phyloP scores from a whole-genome alignment of 2,329 filamentous ascomycete genomes.

The Tolypocladium amazonense region DNA sequence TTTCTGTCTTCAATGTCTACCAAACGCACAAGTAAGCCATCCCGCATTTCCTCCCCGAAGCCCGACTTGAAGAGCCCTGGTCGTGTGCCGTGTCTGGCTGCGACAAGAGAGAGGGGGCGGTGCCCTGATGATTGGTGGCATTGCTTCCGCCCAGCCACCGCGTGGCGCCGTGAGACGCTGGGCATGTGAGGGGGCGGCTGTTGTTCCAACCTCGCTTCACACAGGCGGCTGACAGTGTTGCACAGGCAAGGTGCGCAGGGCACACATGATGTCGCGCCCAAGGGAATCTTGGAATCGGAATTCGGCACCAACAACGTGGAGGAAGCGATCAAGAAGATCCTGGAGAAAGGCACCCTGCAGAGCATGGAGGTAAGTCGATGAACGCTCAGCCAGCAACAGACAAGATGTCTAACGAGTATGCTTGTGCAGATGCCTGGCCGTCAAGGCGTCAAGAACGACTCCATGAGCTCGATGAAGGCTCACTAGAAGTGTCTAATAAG shows the following conservation, averaged over 20 bases:
- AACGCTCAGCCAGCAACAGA: neutral
- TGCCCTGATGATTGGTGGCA: neutral
- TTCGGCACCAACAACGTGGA: slow-evolving; percentile 77
- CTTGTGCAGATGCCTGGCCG: slow-evolving; percentile 37
- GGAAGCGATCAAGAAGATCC: slow-evolving; percentile 69
- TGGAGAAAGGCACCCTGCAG: slow-evolving; percentile 65
- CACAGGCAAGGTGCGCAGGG: slow-evolving; percentile 78
- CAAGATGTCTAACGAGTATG: neutral
- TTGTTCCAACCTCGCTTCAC: neutral
- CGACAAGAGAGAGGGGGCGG: neutral
- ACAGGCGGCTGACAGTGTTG: neutral
- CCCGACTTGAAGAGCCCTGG: neutral
- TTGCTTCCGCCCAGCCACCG: neutral
- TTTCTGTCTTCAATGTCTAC: slow-evolving; percentile 84
- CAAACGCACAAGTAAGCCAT: slow-evolving; percentile 72
- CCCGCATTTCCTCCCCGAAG: slow-evolving; percentile 3
- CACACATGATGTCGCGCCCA: slow-evolving; percentile 64
- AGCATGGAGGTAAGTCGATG: slow-evolving; percentile 37
- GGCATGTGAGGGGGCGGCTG: neutral
- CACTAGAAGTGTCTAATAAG: slow-evolving; percentile 21
- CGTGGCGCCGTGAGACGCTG: neutral
- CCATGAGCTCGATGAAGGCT: slow-evolving; percentile 30
- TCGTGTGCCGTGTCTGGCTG: neutral
- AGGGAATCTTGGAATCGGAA: slow-evolving; percentile 67
- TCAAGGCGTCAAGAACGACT: slow-evolving; percentile 42